Base-by-base conservation (phyloP, 164 flowering plant genomes). In the Sextonia rubra region DNA sequence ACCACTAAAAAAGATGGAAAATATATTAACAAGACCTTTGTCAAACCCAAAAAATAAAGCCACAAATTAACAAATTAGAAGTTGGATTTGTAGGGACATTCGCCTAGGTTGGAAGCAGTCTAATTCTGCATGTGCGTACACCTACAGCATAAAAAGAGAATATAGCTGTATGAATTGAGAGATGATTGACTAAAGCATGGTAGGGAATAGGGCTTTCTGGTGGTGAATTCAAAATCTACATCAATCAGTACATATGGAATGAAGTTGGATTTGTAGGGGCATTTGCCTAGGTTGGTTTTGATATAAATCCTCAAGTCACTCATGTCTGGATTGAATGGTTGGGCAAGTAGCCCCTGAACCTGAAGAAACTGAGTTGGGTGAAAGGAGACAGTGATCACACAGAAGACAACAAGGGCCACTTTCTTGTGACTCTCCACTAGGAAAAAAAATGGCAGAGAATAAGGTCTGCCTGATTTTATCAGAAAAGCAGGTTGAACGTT, bases 341-440 rank as follows among this genome's bases (percentile, higher is more conserved):
- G 67, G 67, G 15, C 18, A 64, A 7, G 29, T 64, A 25, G 47
- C 67, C 67, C 20, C 29, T 17, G 27, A 9, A 3, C 25, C 27
- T 18, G 37, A 29, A 64, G 18, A 62, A 23, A 15, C 4, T 62
- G 30, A 62, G 44, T 61, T 61, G 64, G 64, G 23, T 61, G 44
- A 64, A n/a, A 64, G 67, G n/a, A 15, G 47, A 64, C 67, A 64
- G 29, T 52, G 14, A 30, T 29, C 44, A 17, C 67, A 30, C 15
- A 30, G 44, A 25, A 64, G 44, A 64, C 29, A 29, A 25, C 22
- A 18, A 64, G 37, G 67, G 67, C 15, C 67, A 64, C 67, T 64
- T 64, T 64, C 67, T 29, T 64, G 67, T 64, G 67, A 64, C 67
- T 17, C 44, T 15, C 67, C 37, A 18, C 37, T 17, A 64, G 24